phyloP scores from a whole-genome alignment of 352 stramenopile genomes.

The Peronosclerospora sorghi region DNA sequence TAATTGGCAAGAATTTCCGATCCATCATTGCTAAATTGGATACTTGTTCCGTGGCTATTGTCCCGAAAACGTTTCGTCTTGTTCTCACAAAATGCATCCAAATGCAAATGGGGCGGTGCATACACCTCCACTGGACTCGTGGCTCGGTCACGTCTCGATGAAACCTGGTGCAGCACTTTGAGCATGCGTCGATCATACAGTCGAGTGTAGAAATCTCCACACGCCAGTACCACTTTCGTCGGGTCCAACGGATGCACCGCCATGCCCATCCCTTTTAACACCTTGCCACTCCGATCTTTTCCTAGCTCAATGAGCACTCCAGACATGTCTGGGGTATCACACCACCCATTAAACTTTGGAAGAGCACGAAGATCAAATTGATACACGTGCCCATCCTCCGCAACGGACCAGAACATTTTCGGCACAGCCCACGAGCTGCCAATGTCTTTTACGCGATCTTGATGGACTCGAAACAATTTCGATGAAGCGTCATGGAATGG shows the following conservation, averaged over 20 bases:
- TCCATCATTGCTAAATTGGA: constrained; percentile 67
- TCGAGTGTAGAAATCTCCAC: constrained; percentile 69
- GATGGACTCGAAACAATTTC: constrained; percentile 60
- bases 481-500: constrained; percentile 56
- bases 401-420: constrained; percentile 79
- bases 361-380: constrained; percentile 72
- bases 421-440: constrained; percentile 46
- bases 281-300: constrained; percentile 27
- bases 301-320: constrained; percentile 60
- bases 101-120: constrained; percentile 62
- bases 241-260: constrained; percentile 52
- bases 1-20: constrained; percentile 68
- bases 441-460: constrained; percentile 76
- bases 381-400: constrained; percentile 75
- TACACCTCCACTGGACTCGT: constrained; percentile 57
- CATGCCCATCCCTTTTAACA: constrained; percentile 64
- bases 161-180: constrained; percentile 27
- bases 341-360: constrained; percentile 22
- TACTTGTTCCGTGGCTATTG: constrained; percentile 62
- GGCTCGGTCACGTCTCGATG: constrained; percentile 9
- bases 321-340: constrained; percentile 25
- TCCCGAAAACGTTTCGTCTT: constrained; percentile 34
- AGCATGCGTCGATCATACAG: constrained; percentile 77
- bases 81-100: constrained; percentile 38
- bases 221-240: constrained; percentile 61